Evolutionary conservation across 805 yeast genomes (phyloP).

Genomic region (Kazachstania viticola): DNA sequence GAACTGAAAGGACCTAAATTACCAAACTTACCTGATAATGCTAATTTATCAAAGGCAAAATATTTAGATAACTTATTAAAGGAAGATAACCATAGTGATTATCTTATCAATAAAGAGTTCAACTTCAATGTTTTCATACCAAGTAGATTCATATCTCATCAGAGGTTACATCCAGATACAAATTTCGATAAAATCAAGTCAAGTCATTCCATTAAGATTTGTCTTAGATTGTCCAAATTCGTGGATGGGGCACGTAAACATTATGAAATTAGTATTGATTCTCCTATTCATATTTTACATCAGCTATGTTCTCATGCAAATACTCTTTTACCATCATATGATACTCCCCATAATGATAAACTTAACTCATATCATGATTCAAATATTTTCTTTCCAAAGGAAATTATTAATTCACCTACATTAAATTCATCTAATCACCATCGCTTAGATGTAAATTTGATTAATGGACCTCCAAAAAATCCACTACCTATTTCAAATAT

Average conservation of each 20-base stretch:
- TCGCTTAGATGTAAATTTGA: constrained; percentile 5
- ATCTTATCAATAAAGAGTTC: constrained; percentile 62
- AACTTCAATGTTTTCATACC: constrained; percentile 86
- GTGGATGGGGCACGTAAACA: constrained; percentile 70
- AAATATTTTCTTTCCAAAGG: constrained; percentile 31
- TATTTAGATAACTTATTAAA: constrained; percentile 32
- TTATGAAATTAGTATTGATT: constrained; percentile 88
- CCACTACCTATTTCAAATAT: constrained; percentile 3
- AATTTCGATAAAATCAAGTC: constrained; percentile 68
- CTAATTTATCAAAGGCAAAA: constrained; percentile 28
- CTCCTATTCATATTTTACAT: constrained; percentile 79
- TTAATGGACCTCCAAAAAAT: constrained; percentile 5
- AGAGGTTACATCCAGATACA: constrained; percentile 74
- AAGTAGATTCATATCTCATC: constrained; percentile 43
- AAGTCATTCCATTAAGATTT: constrained; percentile 91
- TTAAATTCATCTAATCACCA: constrained; percentile 34
- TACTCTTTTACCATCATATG: constrained; percentile 63
- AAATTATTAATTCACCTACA: constrained; percentile 34
- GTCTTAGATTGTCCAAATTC: constrained; percentile 64
- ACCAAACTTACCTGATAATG: constrained; percentile 23
- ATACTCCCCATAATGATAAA: not conserved
- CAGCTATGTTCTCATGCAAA: constrained; percentile 72
- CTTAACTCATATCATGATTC: constrained; percentile 22
- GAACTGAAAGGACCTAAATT: constrained; percentile 64
- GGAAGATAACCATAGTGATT: constrained; percentile 30